Conservation (phyloP, 164 flowering plant species). For the Malania oleifera region DNA sequence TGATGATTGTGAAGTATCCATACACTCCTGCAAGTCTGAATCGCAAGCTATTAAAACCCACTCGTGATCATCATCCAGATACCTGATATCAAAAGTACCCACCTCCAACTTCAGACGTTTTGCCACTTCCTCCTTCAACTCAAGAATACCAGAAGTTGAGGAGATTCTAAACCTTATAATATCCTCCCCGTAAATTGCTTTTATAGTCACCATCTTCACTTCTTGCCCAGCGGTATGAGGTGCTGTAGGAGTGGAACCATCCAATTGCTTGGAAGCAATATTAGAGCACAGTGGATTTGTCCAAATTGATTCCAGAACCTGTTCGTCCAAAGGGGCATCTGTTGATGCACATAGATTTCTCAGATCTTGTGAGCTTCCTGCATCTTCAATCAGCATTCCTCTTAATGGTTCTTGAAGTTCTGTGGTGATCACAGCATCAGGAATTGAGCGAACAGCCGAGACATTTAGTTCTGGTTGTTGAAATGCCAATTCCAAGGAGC, state of each 20-base stretch:
- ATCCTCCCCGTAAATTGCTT: conserved; percentile 75
- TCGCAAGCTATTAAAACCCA: conserved; percentile 81
- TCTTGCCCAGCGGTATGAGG: conserved; percentile 39
- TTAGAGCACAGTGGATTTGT: conserved; percentile 25
- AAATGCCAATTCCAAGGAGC: conserved; percentile 25
- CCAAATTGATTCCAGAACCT: conserved; percentile 37
- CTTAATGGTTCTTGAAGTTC: conserved; percentile 41
- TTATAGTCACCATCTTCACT: conserved; percentile 51
- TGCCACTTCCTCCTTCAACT: conserved; percentile 76
- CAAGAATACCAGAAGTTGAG: conserved; percentile 42
- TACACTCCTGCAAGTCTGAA: conserved; percentile 82
- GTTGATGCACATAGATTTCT: conserved; percentile 53
- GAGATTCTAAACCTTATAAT: conserved; percentile 70
- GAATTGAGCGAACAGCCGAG: conserved; percentile 31
- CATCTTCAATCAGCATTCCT: conserved; percentile 66
- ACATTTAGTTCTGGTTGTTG: conserved; percentile 29
- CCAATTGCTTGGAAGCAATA: conserved; percentile 23
- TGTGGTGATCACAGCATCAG: conserved; percentile 27
- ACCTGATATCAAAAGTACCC: conserved; percentile 80
- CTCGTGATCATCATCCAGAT: conserved; percentile 86
- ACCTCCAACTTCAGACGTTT: conserved; percentile 80
- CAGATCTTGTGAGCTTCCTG: conserved; percentile 84
- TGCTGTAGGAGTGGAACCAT: conserved; percentile 14
- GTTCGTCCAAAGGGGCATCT: conserved; percentile 45
- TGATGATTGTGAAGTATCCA: conserved; percentile 57